These are phyloP conservation scores for Heimioporus sp. DNA, from an alignment of 768 basidiomycete species.

Conservation along the genomic window DNA sequence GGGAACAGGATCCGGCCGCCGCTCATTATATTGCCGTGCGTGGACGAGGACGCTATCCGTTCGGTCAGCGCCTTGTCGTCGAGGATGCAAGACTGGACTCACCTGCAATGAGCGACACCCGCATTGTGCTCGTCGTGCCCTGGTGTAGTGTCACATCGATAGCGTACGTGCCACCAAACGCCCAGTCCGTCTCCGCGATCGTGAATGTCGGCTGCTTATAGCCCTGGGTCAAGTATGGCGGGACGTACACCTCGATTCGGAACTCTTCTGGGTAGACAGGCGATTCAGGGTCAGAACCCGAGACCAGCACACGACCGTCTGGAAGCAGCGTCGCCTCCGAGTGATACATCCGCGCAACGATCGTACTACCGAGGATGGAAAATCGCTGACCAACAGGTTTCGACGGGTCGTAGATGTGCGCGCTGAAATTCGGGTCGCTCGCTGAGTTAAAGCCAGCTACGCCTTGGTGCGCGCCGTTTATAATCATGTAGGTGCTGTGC, in stretches of 20 bases:
- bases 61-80: background rate
- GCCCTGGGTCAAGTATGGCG: slow-evolving; percentile 76
- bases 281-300: slow-evolving; percentile 73
- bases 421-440: slow-evolving; percentile 57
- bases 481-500: slow-evolving; percentile 60
- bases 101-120: slow-evolving; percentile 67
- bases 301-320: slow-evolving; percentile 72
- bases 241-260: slow-evolving; percentile 78
- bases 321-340: slow-evolving; percentile 74
- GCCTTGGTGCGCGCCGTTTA: slow-evolving; percentile 72
- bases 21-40: slow-evolving; percentile 73
- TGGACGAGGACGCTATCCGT: slow-evolving; percentile 61
- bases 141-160: slow-evolving; percentile 47
- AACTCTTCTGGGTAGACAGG: slow-evolving; percentile 70
- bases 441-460: slow-evolving; percentile 74
- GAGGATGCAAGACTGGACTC: slow-evolving; percentile 9
- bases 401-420: slow-evolving; percentile 68
- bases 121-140: slow-evolving; percentile 46
- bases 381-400: slow-evolving; percentile 58
- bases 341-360: slow-evolving; percentile 75
- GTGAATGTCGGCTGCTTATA: slow-evolving; percentile 60
- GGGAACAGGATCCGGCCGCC: slow-evolving; percentile 73
- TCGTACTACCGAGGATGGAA: slow-evolving; percentile 64
- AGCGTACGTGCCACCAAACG: slow-evolving; percentile 48
- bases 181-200: slow-evolving; percentile 62